A percentile compares a stretch with the other conserved stretches of the same genome.
These are phyloP conservation scores for Haplosporangium sp. DNA, from an alignment of 371 early-diverging fungal genomes.

Conservation along the genomic window DNA sequence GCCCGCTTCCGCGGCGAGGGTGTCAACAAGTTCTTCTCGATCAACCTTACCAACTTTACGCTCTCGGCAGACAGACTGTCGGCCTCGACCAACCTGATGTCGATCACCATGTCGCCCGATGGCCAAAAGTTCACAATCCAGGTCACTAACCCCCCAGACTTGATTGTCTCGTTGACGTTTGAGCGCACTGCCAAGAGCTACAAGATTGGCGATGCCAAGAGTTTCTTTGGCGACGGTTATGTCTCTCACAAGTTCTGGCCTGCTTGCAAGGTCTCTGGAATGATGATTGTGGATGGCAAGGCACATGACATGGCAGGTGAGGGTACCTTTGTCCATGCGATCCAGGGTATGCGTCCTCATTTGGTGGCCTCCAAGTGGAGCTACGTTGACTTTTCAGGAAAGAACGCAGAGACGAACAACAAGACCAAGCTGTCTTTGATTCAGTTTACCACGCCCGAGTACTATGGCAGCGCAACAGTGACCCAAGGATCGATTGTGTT, in stretches of 20 bases:
- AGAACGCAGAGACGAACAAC: constrained; percentile 49
- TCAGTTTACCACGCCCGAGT: constrained; percentile 85
- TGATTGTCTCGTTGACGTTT: constrained; percentile 75
- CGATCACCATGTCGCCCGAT: constrained; percentile 68
- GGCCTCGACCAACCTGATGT: constrained; percentile 75
- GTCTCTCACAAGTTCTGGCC: constrained; percentile 89
- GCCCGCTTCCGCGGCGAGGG: constrained; percentile 78
- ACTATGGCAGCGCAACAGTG: constrained; percentile 74
- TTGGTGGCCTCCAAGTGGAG: constrained; percentile 89
- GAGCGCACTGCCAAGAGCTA: constrained; percentile 75
- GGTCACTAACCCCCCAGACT: constrained; percentile 67
- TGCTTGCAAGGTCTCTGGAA: constrained; percentile 76
- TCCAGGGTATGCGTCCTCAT: constrained; percentile 89
- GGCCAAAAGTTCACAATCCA: constrained; percentile 63
- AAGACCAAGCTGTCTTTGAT: constrained; percentile 77
- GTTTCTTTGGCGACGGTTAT: constrained; percentile 77
- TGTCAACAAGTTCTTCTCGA: constrained; percentile 76
- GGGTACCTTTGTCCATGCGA: constrained; percentile 86
- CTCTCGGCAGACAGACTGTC: constrained; percentile 79
- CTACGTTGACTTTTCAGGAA: constrained; percentile 75
- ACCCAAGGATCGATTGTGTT: constrained; percentile 83
- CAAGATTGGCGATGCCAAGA: constrained; percentile 85
- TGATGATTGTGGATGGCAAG: constrained; percentile 75
- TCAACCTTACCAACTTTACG: constrained; percentile 74
- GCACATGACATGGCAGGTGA: constrained; percentile 73